These are phyloP conservation scores for Smallanthus sonchifolius DNA, from an alignment of 129 eudicot species.

Conservation along the genomic window DNA sequence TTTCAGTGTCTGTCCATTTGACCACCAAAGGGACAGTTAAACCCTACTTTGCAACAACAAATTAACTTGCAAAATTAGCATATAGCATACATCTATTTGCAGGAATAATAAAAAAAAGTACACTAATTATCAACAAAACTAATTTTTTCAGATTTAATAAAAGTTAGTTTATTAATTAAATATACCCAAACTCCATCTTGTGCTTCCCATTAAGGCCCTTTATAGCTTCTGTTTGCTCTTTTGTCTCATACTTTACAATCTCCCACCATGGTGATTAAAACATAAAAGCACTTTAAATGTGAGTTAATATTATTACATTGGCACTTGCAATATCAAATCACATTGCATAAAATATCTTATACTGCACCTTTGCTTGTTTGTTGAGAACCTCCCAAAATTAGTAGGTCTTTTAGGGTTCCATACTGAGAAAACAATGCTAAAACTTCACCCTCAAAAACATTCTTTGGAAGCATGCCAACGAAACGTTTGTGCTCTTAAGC, in stretches of 20 bases:
- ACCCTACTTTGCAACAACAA: constrained; percentile 39
- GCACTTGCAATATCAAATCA: neutral
- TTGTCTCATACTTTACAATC: constrained; percentile 94
- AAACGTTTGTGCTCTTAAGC: constrained; percentile 83
- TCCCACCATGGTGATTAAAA: constrained; percentile 27
- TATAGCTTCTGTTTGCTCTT: constrained; percentile 88
- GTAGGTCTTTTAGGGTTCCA: constrained; percentile 83
- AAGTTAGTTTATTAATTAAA: constrained; percentile 1
- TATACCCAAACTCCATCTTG: constrained; percentile 85
- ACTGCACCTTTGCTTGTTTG: constrained; percentile 90
- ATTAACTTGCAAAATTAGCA: constrained; percentile 1
- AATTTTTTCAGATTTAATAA: neutral
- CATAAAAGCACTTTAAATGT: constrained; percentile 16
- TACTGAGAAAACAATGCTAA: constrained; percentile 73
- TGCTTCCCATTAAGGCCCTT: constrained; percentile 91
- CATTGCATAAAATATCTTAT: neutral
- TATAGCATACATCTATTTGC: neutral
- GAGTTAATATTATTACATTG: constrained; percentile 3
- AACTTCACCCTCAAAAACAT: constrained; percentile 79
- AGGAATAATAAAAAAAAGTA: neutral
- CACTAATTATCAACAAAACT: neutral
- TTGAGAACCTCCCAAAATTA: constrained; percentile 86
- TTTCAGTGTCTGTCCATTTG: constrained; percentile 98
- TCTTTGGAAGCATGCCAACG: constrained; percentile 98
- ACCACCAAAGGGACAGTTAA: constrained; percentile 94